Base-by-base conservation (phyloP, 345 rosid species). In the Eucalyptus sideroxylon region DNA sequence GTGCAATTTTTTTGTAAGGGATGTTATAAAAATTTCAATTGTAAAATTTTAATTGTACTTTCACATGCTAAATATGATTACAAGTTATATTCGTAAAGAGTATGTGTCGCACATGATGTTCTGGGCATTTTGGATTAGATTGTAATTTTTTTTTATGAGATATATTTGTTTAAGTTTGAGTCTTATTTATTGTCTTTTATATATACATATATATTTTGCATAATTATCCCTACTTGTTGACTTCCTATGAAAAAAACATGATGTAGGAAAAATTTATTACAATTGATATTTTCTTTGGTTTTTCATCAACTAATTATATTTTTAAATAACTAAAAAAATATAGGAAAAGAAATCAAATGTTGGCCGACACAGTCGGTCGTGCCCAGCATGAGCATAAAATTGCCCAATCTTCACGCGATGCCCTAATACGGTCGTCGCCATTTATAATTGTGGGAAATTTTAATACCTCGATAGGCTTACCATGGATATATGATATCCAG, bases 341-440 rank as follows among this genome's bases (percentile, higher is more conserved):
- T 34, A 17, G 3, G 62, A 56, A 56, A 31, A 67, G 1, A 34
- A 34, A 34, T 37, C 24, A 34, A 34, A 34, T 11, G 24, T 4
- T 21, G 11, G 2, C 3, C 1, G 2, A 19, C 7, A 17, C 2
- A 15, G 2, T 5, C 3, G 2, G 26, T 72, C 1, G 7, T 34
- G 14, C 7, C 24, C 2, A 10, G 7, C 23, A 6, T 7, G 37
- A 65, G 5, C 37, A 31, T 31, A 67, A 0, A 31, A 67, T 2
- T 67, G 4, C 11, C 6, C 19, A 9, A 2, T 17, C 6, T 69
- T 69, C 24, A 69, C 4, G 2, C 2, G 81, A 37, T 9, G 42
- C 44, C 42, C 23, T 34, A 4, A 10, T 11, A 69, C 12, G 13
- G 11, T 31, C 24, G 12, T 34, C 24, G 2, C 82, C 26, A 72